phyloP scores from a whole-genome alignment of 176 grass and related monocot genomes.

The Musa schizocarpa region DNA sequence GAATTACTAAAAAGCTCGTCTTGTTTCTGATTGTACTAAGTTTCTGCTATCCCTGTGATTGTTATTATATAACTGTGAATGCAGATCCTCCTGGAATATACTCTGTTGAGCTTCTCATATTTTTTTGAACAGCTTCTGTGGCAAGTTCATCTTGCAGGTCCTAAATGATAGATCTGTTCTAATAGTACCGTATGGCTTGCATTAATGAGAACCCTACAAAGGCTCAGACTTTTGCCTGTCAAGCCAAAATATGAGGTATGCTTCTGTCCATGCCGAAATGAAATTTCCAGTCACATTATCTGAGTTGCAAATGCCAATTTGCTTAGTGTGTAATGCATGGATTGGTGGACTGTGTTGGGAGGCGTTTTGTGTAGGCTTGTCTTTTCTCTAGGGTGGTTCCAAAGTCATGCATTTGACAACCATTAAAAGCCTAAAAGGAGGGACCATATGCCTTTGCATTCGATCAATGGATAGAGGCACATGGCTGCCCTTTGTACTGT shows the following conservation, averaged over 20 bases:
- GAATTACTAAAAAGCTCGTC: too few species aligned
- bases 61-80: not conserved
- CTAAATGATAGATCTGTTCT: too few species aligned
- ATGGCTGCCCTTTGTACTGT: not conserved
- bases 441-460: not conserved
- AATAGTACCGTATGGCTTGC: too few species aligned
- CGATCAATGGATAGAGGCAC: not conserved
- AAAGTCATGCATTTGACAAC: conserved; percentile 3
- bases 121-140: not conserved
- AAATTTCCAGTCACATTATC: not conserved
- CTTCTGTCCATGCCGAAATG: not conserved
- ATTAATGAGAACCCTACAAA: not conserved
- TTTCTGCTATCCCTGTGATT: not conserved
- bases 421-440: not conserved
- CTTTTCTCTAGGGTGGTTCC: conserved; percentile 3
- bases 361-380: not conserved
- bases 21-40: not conserved
- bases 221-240: too few species aligned
- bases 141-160: not conserved
- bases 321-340: not conserved
- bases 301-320: not conserved
- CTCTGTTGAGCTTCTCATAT: not conserved
- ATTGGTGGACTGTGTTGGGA: not conserved
- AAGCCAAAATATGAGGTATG: not conserved
- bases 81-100: not conserved